Percentiles rank a stretch among this genome's conserved stretches.
phyloP scores from a whole-genome alignment of 805 yeast genomes.

The Saturnispora gosingensis region DNA sequence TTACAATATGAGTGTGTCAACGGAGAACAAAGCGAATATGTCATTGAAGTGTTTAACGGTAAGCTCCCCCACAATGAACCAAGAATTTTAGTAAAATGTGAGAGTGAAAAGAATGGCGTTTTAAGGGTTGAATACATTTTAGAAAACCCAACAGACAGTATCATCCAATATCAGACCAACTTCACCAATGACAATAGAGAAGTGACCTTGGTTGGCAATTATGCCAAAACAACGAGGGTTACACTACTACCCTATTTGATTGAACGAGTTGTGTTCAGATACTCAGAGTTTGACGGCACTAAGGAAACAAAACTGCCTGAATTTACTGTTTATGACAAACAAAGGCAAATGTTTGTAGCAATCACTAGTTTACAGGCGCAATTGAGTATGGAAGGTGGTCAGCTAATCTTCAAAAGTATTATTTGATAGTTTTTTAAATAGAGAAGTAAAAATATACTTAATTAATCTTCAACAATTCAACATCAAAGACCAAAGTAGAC shows the following conservation, averaged over 20 bases:
- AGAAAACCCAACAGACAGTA: constrained; percentile 69
- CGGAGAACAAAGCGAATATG: constrained; percentile 23
- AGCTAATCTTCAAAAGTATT: constrained; percentile 9
- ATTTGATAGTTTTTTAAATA: not conserved
- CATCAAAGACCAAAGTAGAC: constrained; percentile 84
- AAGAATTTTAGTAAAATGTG: constrained; percentile 41
- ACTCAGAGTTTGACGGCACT: constrained; percentile 18
- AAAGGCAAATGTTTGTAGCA: constrained; percentile 55
- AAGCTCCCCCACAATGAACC: constrained; percentile 62
- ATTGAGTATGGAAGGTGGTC: constrained; percentile 24
- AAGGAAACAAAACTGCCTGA: constrained; percentile 41
- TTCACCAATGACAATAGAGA: constrained; percentile 17
- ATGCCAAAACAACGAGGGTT: constrained; percentile 28
- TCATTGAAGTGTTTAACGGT: constrained; percentile 39
- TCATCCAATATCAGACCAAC: constrained; percentile 44
- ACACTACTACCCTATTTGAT: constrained; percentile 58
- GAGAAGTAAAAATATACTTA: constrained; percentile 16
- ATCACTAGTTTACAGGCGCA: constrained; percentile 33
- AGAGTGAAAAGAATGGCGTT: constrained; percentile 12
- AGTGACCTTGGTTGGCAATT: constrained; percentile 17
- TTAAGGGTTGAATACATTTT: constrained; percentile 39
- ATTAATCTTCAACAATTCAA: constrained; percentile 56
- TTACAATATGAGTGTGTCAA: constrained; percentile 14
- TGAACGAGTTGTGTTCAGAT: constrained; percentile 35
- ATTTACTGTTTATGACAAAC: constrained; percentile 57